phyloP scores from a whole-genome alignment of 176 grass and related monocot species.

The Cenchrus purpureus region DNA sequence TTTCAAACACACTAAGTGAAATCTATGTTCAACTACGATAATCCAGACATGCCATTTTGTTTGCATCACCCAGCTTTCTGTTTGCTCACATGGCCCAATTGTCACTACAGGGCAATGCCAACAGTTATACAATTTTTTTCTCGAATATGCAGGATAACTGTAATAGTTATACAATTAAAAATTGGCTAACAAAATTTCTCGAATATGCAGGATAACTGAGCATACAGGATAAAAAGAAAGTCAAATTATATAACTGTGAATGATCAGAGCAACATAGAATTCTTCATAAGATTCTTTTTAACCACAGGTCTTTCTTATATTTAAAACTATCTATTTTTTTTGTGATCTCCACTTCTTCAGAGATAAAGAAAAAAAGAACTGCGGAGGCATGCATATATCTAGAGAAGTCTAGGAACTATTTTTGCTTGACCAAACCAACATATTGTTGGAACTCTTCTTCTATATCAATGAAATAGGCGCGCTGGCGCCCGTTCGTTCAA shows the following conservation, averaged over 20 bases:
- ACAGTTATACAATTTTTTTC: not conserved
- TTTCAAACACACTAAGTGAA: not conserved
- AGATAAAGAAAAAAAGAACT: not conserved
- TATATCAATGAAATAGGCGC: no score
- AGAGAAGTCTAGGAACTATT: not conserved
- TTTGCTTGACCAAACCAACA: not conserved
- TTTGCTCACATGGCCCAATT: not conserved
- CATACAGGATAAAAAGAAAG: not conserved
- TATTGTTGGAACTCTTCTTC: not conserved
- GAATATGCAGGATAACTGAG: not conserved
- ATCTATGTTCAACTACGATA: constrained; percentile 8
- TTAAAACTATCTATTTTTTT: not conserved
- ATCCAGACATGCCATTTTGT: not conserved
- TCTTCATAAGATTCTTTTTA: not conserved
- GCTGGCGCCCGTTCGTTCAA: no score
- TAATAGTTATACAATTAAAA: not conserved
- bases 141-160: no score
- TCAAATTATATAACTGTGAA: not conserved
- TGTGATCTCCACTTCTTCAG: not conserved
- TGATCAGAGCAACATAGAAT: not conserved
- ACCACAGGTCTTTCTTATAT: not conserved
- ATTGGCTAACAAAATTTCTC: not conserved
- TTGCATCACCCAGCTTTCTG: not conserved
- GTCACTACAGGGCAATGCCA: not conserved
- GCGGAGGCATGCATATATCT: not conserved